phyloP scores from a whole-genome alignment of 495 filamentous ascomycete genomes.

The Aspergillus indologenus region DNA sequence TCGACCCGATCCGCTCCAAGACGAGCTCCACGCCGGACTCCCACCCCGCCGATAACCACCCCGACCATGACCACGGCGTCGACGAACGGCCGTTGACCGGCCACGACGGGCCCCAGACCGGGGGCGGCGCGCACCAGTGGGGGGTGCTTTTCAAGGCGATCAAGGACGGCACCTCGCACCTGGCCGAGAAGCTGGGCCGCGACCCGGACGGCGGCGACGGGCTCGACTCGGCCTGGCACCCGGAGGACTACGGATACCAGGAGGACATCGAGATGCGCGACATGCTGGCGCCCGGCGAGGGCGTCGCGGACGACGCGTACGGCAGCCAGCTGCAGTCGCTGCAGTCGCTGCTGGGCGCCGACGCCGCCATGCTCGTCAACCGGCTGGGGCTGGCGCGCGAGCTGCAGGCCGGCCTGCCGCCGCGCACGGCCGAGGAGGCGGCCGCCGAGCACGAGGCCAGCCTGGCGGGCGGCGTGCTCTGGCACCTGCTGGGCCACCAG shows the following conservation, averaged over 20 bases:
- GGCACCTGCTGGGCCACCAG: constrained; percentile 5
- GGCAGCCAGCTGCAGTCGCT: not conserved
- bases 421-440: not conserved
- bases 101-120: not conserved
- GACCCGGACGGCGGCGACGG: constrained; percentile 6
- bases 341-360: not conserved
- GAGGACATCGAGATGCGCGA: constrained; percentile 6
- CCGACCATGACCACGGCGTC: not conserved
- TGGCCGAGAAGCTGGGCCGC: constrained; percentile 4
- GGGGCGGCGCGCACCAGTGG: not conserved
- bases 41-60: not conserved
- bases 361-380: not conserved
- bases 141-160: constrained; percentile 1
- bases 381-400: not conserved
- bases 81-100: constrained; percentile 3
- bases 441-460: not conserved
- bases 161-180: constrained; percentile 1
- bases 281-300: not conserved
- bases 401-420: too few relatives aligned
- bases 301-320: not conserved
- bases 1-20: not conserved
- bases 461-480: not conserved
- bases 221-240: constrained; percentile 2
- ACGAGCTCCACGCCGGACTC: not conserved
- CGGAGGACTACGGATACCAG: constrained; percentile 2